Conservation (phyloP, 192 early-diverging fungal genomes). For the Phycomyces blakesleeanus region DNA sequence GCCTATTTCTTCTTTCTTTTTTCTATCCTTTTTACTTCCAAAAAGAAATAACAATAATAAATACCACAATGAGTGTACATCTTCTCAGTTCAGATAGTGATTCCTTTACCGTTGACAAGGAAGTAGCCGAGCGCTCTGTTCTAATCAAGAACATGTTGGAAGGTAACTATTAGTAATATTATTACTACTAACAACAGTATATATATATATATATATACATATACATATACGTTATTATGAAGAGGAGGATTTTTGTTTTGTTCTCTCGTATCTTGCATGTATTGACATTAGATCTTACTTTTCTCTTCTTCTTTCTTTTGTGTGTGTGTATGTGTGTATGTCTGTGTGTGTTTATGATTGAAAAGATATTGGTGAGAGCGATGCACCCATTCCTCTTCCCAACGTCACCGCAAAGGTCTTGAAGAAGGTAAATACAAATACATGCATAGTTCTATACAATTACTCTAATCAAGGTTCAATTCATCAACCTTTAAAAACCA, state of each 20-base stretch:
- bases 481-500: background rate
- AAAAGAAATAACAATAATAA: background rate
- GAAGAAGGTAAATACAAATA: constrained; percentile 50
- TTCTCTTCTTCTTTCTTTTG: too few species aligned
- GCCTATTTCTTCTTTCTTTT: background rate
- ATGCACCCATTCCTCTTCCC: constrained; percentile 70
- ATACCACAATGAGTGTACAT: constrained; percentile 24
- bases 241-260: too few species aligned
- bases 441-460: too few species aligned
- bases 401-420: constrained; percentile 74
- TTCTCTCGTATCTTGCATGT: too few species aligned
- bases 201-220: background rate
- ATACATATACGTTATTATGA: background rate
- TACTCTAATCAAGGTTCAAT: too few species aligned
- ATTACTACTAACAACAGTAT: too few species aligned
- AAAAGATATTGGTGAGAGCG: constrained; percentile 61
- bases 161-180: too few species aligned
- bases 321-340: too few species aligned
- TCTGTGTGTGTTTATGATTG: background rate
- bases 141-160: constrained; percentile 82
- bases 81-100: constrained; percentile 64
- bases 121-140: constrained; percentile 67
- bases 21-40: background rate
- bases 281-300: too few species aligned
- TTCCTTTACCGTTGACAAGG: constrained; percentile 59